Percentiles rank a stretch among this genome's conserved stretches.
Conservation (phyloP, 208 protist species). For the Entamoeba nuttalli region DNA sequence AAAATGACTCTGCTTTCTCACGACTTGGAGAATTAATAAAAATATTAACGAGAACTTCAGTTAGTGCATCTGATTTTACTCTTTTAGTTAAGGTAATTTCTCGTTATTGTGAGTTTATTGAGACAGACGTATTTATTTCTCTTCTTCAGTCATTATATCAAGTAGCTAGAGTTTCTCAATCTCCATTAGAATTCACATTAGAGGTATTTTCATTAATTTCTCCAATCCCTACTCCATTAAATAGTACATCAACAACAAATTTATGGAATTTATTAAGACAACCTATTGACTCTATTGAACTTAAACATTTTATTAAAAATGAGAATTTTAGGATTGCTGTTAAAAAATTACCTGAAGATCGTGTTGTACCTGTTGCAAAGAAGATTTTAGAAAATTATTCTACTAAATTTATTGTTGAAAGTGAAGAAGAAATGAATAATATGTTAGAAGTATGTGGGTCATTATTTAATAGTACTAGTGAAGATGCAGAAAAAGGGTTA, state of each 20-base stretch:
- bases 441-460: neutral
- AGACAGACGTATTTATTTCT: neutral
- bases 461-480: neutral
- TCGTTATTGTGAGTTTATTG: no score
- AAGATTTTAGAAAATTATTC: neutral
- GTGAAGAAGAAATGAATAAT: neutral
- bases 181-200: no score
- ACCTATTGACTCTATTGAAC: neutral
- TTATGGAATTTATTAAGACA: neutral
- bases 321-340: neutral
- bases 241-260: neutral
- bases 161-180: neutral
- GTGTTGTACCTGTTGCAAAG: neutral
- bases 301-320: neutral
- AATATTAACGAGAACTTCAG: neutral
- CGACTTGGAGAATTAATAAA: neutral
- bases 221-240: neutral
- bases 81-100: no score
- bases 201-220: no score
- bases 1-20: neutral
- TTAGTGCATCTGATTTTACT: neutral
- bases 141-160: neutral
- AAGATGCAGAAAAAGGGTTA: neutral
- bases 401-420: neutral
- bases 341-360: neutral